A percentile compares a stretch with the other conserved stretches of the same genome.
phyloP scores from a whole-genome alignment of 2,329 filamentous ascomycete genomes.

The Penicillium brevicompactum region DNA sequence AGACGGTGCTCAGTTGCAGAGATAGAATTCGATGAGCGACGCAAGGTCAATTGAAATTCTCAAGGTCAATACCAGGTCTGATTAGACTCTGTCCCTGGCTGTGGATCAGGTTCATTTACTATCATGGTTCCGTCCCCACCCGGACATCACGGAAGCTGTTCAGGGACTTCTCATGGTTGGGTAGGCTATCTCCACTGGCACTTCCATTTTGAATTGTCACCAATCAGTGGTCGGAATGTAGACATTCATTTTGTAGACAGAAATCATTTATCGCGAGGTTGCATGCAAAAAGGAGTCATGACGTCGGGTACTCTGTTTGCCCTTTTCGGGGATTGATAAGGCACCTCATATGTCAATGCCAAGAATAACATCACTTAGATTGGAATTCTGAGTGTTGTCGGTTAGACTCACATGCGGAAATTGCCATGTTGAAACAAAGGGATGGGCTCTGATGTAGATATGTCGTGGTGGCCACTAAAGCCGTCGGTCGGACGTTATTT shows the following conservation, averaged over 20 bases:
- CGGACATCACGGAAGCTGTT: conserved; percentile 12
- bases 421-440: too few species aligned
- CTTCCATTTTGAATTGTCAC: not conserved
- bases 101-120: not conserved
- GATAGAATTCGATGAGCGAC: not conserved
- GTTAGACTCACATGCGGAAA: too few species aligned
- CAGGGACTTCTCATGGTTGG: not conserved
- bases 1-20: not conserved
- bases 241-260: not conserved
- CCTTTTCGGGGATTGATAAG: too few species aligned
- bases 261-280: not conserved
- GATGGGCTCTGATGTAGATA: too few species aligned
- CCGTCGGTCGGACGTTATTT: not conserved
- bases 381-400: too few species aligned
- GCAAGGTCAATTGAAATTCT: not conserved
- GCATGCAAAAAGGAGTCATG: not conserved
- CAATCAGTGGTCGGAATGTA: not conserved
- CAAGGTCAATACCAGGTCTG: not conserved
- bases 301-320: conserved; percentile 3
- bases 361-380: too few species aligned
- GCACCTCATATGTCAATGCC: too few species aligned
- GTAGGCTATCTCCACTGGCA: not conserved
- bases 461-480: not conserved
- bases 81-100: not conserved
- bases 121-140: not conserved